These are phyloP conservation scores for Starmerella stellata DNA, from an alignment of 805 yeast species.

Conservation along the genomic window DNA sequence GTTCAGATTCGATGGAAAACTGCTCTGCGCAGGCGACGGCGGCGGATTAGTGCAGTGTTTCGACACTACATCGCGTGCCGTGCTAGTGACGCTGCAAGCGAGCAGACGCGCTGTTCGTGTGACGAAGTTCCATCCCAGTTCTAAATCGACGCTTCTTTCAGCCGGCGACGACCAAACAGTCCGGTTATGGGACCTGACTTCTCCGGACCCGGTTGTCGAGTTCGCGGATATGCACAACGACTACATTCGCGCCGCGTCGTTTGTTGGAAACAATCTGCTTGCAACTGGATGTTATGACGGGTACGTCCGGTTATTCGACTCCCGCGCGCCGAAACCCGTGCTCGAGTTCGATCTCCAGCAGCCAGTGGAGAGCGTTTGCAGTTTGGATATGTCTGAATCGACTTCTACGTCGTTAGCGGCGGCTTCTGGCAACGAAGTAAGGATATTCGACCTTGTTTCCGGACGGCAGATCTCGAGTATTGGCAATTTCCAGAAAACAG, in stretches of 20 bases:
- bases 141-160: constrained; percentile 56
- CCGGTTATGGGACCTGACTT: constrained; percentile 74
- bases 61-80: constrained; percentile 64
- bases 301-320: constrained; percentile 61
- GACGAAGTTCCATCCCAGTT: constrained; percentile 71
- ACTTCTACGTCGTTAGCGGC: constrained; percentile 40
- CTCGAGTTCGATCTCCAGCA: constrained; percentile 49
- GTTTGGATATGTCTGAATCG: not conserved
- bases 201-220: constrained; percentile 53
- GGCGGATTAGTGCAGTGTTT: constrained; percentile 82
- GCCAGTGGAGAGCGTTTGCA: constrained; percentile 62
- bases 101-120: constrained; percentile 81
- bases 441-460: constrained; percentile 81
- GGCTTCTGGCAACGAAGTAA: constrained; percentile 65
- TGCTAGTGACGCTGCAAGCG: constrained; percentile 65
- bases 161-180: constrained; percentile 84
- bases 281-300: constrained; percentile 94
- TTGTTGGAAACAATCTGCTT: constrained; percentile 65
- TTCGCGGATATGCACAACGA: constrained; percentile 52
- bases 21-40: constrained; percentile 87
- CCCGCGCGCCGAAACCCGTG: constrained; percentile 38
- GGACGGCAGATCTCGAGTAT: constrained; percentile 53
- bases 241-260: constrained; percentile 67
- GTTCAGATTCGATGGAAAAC: constrained; percentile 76
- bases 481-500: constrained; percentile 82